These are phyloP conservation scores for Xylariaceae sp. DNA, from an alignment of 2,329 filamentous ascomycete genomes.

Conservation along the genomic window DNA sequence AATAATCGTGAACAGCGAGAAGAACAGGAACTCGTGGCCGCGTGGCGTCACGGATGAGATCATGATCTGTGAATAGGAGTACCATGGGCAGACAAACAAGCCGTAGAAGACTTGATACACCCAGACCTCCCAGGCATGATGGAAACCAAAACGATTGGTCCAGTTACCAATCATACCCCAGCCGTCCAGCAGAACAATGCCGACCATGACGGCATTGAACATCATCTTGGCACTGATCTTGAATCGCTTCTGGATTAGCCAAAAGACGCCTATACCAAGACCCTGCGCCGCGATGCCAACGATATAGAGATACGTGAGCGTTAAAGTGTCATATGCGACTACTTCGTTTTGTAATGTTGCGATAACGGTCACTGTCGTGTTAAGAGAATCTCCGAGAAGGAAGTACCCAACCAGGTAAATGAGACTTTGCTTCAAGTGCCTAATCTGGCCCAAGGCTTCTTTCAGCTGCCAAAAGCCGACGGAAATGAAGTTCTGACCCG, in stretches of 20 bases:
- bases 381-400: constrained; percentile 64
- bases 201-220: constrained; percentile 61
- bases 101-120: constrained; percentile 55
- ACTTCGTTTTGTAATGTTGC: constrained; percentile 61
- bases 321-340: constrained; percentile 61
- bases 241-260: constrained; percentile 57
- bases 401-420: constrained; percentile 66
- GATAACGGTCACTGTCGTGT: constrained; percentile 67
- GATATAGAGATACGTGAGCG: constrained; percentile 62
- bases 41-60: constrained; percentile 66
- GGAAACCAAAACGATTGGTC: constrained; percentile 42
- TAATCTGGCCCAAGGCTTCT: constrained; percentile 55
- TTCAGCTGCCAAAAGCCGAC: constrained; percentile 61
- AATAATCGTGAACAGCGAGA: constrained; percentile 64
- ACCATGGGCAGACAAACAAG: constrained; percentile 65
- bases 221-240: constrained; percentile 61
- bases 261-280: constrained; percentile 59
- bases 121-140: constrained; percentile 45
- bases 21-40: constrained; percentile 68
- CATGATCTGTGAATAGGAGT: constrained; percentile 67
- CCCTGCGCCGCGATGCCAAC: constrained; percentile 63
- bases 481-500: constrained; percentile 45
- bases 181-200: constrained; percentile 55
- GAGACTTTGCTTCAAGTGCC: constrained; percentile 61
- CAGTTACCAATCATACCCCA: constrained; percentile 47